Base-by-base conservation (phyloP, 2,329 filamentous ascomycete species). In the Calonectria pseudoturangicola region DNA sequence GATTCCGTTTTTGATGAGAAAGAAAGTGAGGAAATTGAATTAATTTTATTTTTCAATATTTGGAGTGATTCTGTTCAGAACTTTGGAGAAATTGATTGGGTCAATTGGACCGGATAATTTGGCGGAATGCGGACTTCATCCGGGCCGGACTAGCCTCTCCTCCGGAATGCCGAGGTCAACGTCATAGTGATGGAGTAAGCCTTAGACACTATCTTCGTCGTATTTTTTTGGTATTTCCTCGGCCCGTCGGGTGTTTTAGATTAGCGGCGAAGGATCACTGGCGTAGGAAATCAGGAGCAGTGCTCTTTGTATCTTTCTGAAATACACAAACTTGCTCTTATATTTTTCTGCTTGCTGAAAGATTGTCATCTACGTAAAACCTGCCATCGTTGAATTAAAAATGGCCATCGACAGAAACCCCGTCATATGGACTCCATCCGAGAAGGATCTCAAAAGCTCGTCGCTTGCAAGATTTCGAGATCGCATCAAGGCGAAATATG, bases 391-490 rank as follows among this genome's bases (percentile, higher is more conserved):
- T 6, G n/a, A 21, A 16, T 8, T 41, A 2, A 60, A 25, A 41
- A 63, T 63, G 39, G 16, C 58, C 2, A 10, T 21, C n/a, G n/a
- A 47, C 8, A 28, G 58, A 63, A 63, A 63, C 6, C 58, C 58
- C 13, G 25, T 47, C 16, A 16, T 63, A 13, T 63, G 58, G 58
- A 63, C 39, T 25, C 58, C 58, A 21, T 63, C 58, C 2, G 28
- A n/a, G 8, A 47, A 10, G 4, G 58, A 63, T 4, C 58, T 63
- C 10, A 47, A 18, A 33, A 16, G 12, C 10, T 63, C 58, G 3
- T 28, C 39, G 18, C 25, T 63, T n/a, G 58, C 58, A 30, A 27
- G 27, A 9, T 63, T 47, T 13, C 25, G 39, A 8, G 27, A 47
- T 18, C 41, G 27, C 21, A 18, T 33, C 15, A 47, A 63, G 8